Conservation (phyloP, 176 grass and related monocot species). For the Saccharum spontaneum region DNA sequence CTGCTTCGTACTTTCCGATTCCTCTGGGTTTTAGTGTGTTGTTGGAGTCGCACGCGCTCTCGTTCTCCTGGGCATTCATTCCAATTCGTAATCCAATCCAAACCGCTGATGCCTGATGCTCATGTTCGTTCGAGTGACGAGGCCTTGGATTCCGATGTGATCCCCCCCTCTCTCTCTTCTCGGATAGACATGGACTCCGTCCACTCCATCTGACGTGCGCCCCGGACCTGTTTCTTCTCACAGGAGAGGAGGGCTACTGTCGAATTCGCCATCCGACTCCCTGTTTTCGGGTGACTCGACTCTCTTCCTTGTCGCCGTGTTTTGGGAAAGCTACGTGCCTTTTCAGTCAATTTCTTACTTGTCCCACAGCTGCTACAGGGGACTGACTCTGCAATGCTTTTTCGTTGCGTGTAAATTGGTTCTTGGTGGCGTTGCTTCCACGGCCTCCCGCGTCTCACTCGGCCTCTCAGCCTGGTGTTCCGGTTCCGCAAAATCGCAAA, state of each 20-base stretch:
- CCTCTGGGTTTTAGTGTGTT: no score
- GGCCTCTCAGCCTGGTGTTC: neutral
- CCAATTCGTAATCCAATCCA: neutral
- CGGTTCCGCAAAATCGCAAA: neutral
- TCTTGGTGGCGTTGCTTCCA: constrained; percentile 2
- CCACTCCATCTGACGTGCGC: neutral
- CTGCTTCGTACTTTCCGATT: neutral
- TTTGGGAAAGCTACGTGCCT: constrained; percentile 22
- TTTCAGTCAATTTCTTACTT: neutral
- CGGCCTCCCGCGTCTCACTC: neutral
- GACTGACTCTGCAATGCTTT: neutral
- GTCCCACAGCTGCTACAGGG: neutral
- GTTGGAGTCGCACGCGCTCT: neutral
- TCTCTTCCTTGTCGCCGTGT: neutral
- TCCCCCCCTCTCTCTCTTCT: neutral
- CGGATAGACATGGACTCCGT: neutral
- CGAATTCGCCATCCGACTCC: no score
- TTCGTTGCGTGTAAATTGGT: constrained; percentile 18
- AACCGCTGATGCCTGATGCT: neutral
- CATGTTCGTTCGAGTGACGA: neutral
- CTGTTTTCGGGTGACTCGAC: no score
- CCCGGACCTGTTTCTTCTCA: neutral
- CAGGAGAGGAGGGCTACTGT: neutral
- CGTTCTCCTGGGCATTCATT: no score
- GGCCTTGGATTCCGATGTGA: neutral